These are phyloP conservation scores for Cyclocybe aegerita DNA, from an alignment of 768 basidiomycete species.

Conservation along the genomic window DNA sequence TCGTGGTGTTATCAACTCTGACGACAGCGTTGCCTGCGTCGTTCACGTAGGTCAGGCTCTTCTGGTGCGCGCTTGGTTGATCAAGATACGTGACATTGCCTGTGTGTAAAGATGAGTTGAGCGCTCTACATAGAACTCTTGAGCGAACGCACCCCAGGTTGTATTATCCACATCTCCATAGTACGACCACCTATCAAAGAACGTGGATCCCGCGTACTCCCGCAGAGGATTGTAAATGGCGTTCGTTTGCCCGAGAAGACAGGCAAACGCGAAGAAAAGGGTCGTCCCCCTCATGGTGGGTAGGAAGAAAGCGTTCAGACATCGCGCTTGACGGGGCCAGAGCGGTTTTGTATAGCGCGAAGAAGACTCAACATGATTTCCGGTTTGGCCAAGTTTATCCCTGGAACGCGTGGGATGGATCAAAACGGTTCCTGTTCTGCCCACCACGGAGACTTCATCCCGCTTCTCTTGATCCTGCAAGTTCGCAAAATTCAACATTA, in stretches of 20 bases:
- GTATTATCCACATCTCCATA: slow-evolving; percentile 49
- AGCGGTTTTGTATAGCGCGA: no score
- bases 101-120: slow-evolving; percentile 18
- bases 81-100: slow-evolving; percentile 67
- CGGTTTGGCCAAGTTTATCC: no score
- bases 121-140: not conserved
- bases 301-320: no score
- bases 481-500: no score
- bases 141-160: slow-evolving; percentile 35
- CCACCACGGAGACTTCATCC: no score
- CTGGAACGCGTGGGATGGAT: no score
- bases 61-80: slow-evolving; percentile 40
- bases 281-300: no score
- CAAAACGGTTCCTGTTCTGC: no score
- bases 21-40: slow-evolving; percentile 63
- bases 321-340: no score
- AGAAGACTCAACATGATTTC: no score
- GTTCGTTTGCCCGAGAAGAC: slow-evolving; percentile 2
- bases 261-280: not conserved
- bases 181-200: slow-evolving; percentile 59
- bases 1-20: slow-evolving; percentile 70
- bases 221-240: slow-evolving; percentile 35
- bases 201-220: slow-evolving; percentile 46
- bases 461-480: no score
- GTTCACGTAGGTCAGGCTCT: slow-evolving; percentile 60